Conservation (phyloP, 2,329 filamentous ascomycete species). For the Orbilia ellipsospora region DNA sequence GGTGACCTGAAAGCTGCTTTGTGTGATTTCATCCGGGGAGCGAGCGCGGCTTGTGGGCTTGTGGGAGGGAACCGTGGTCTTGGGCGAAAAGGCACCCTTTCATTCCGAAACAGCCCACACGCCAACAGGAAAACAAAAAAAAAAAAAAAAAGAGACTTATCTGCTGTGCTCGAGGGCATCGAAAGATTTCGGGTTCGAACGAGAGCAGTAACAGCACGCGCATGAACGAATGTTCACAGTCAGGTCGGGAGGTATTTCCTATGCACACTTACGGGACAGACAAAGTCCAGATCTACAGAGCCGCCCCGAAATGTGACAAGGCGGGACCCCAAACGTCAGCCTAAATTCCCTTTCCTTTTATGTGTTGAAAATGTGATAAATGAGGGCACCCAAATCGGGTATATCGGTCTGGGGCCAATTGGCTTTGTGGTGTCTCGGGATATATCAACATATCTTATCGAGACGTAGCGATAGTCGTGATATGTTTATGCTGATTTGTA, state of each 20-base stretch:
- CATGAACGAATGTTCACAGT: neutral
- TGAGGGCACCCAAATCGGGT: conserved; percentile 32
- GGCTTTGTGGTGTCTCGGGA: too few species aligned
- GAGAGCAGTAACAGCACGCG: neutral
- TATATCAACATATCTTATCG: too few species aligned
- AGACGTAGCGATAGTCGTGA: too few species aligned
- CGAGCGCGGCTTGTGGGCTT: neutral
- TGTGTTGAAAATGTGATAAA: conserved; percentile 56
- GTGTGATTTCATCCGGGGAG: neutral
- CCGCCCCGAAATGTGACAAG: conserved; percentile 51
- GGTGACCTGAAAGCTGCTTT: neutral
- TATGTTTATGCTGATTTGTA: neutral
- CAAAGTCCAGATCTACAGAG: conserved; percentile 53
- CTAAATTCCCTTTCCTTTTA: conserved; percentile 15
- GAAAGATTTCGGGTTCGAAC: neutral
- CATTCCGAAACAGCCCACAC: conserved; percentile 31
- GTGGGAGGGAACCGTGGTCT: neutral
- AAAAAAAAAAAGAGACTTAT: neutral
- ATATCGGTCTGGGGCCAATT: conserved; percentile 1
- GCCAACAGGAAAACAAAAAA: neutral
- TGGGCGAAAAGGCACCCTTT: conserved; percentile 9
- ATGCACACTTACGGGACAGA: conserved; percentile 48
- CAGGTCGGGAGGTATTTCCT: too few species aligned
- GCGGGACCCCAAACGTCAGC: conserved; percentile 36
- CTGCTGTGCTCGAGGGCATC: too few species aligned